Evolutionary conservation across 2,329 filamentous ascomycete genomes (phyloP).

Genomic region (Sclerotinia minor): DNA sequence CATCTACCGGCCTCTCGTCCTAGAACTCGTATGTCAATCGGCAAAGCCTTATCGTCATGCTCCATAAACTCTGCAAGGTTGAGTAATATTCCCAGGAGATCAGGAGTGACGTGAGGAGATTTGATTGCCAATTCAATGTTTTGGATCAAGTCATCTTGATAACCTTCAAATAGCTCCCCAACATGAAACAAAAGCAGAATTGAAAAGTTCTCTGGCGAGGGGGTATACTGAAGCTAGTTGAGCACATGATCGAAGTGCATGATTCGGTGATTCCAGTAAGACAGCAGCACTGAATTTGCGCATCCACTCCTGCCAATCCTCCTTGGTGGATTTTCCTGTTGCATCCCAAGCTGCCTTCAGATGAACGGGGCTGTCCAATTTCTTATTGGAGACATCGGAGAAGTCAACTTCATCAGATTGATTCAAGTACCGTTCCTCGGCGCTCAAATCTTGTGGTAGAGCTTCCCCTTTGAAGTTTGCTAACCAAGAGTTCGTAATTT

Average conservation of each 20-base stretch:
- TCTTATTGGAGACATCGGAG: slow-evolving; percentile 85
- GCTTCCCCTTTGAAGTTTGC: slow-evolving; percentile 94
- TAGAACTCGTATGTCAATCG: slow-evolving; percentile 92
- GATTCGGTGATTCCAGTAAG: slow-evolving; percentile 92
- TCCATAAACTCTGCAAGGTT: slow-evolving; percentile 99
- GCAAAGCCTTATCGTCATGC: slow-evolving; percentile 96
- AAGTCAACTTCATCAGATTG: slow-evolving; percentile 78
- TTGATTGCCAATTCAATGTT: slow-evolving; percentile 96
- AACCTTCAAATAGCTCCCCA: slow-evolving; percentile 98
- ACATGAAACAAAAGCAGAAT: slow-evolving; percentile 97
- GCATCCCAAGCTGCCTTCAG: slow-evolving; percentile 97
- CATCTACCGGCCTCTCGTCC: slow-evolving; percentile 95
- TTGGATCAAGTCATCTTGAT: slow-evolving; percentile 92
- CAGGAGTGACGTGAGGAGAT: slow-evolving; percentile 92
- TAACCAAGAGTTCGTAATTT: slow-evolving; percentile 89
- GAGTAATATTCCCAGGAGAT: slow-evolving; percentile 88
- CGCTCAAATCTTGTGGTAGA: slow-evolving; percentile 90
- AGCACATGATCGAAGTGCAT: slow-evolving; percentile 89
- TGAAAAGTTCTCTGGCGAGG: slow-evolving; percentile 91
- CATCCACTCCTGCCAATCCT: slow-evolving; percentile 99
- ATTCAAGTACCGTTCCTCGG: slow-evolving; percentile 76
- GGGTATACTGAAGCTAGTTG: slow-evolving; percentile 88
- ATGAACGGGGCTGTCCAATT: slow-evolving; percentile 94
- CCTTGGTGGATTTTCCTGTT: slow-evolving; percentile 91
- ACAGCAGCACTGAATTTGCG: slow-evolving; percentile 93